These are phyloP conservation scores for Solanum phureja DNA, from an alignment of 257 asterid species.

Conservation along the genomic window DNA sequence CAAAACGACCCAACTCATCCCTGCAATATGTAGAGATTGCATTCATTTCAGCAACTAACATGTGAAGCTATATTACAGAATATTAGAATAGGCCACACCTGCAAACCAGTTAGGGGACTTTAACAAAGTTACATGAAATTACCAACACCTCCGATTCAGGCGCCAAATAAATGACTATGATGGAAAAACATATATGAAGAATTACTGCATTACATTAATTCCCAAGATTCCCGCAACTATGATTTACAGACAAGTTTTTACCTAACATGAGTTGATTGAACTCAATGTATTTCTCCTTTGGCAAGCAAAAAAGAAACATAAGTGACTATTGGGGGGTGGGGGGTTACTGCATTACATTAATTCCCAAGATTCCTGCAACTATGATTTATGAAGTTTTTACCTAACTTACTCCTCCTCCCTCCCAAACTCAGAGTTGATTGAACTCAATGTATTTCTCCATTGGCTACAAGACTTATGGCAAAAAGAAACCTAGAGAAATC, in stretches of 20 bases:
- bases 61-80: neutral
- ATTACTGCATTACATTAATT: neutral
- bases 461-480: neutral
- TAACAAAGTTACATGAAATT: neutral
- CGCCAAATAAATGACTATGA: neutral
- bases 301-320: neutral
- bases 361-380: neutral
- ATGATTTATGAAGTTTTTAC: neutral
- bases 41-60: neutral
- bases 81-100: neutral
- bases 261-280: neutral
- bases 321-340: neutral
- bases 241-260: neutral
- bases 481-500: neutral
- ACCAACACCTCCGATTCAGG: neutral
- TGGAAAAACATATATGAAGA: neutral
- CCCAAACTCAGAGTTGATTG: neutral
- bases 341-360: neutral
- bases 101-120: neutral
- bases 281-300: neutral
- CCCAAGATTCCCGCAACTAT: neutral
- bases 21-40: slow-evolving; percentile 25
- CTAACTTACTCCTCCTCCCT: neutral
- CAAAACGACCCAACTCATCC: slow-evolving; percentile 85
- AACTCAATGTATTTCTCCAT: neutral